phyloP scores from a whole-genome alignment of 768 basidiomycete species.

The Cyclocybe aegerita region DNA sequence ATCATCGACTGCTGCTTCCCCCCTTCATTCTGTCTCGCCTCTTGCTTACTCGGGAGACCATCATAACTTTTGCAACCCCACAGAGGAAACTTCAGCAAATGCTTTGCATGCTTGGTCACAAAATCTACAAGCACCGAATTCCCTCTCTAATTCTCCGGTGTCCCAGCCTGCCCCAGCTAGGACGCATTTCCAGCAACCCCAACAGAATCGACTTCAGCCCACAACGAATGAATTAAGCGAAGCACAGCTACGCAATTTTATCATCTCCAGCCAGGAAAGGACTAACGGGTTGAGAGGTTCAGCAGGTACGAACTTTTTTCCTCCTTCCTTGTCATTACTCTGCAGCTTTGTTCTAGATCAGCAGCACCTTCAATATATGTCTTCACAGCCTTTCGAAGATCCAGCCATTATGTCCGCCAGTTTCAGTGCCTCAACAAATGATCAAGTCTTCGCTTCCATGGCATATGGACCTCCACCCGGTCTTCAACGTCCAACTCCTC shows the following conservation, averaged over 20 bases:
- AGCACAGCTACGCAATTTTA: slow-evolving; percentile 75
- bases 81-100: slow-evolving; percentile 10
- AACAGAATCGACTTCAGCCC: slow-evolving; percentile 51
- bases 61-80: slow-evolving; percentile 38
- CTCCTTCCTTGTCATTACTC: neutral
- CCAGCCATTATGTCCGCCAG: slow-evolving; percentile 82
- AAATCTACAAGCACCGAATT: slow-evolving; percentile 23
- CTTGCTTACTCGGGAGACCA: slow-evolving; percentile 48
- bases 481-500: slow-evolving; percentile 35
- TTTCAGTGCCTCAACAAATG: slow-evolving; percentile 43
- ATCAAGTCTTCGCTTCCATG: slow-evolving; percentile 30
- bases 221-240: slow-evolving; percentile 63
- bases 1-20: slow-evolving; percentile 56
- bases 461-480: slow-evolving; percentile 70
- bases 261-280: slow-evolving; percentile 67
- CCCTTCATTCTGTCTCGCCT: slow-evolving; percentile 56
- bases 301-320: slow-evolving; percentile 7
- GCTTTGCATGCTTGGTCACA: slow-evolving; percentile 16
- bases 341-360: slow-evolving; percentile 10
- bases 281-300: slow-evolving; percentile 24
- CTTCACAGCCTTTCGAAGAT: slow-evolving; percentile 58
- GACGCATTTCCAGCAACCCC: slow-evolving; percentile 29
- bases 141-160: slow-evolving; percentile 42
- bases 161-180: slow-evolving; percentile 46
- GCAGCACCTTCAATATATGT: slow-evolving; percentile 15